Conservation (phyloP, 73 alveolate species). For the Vitrella brassicaformis region DNA sequence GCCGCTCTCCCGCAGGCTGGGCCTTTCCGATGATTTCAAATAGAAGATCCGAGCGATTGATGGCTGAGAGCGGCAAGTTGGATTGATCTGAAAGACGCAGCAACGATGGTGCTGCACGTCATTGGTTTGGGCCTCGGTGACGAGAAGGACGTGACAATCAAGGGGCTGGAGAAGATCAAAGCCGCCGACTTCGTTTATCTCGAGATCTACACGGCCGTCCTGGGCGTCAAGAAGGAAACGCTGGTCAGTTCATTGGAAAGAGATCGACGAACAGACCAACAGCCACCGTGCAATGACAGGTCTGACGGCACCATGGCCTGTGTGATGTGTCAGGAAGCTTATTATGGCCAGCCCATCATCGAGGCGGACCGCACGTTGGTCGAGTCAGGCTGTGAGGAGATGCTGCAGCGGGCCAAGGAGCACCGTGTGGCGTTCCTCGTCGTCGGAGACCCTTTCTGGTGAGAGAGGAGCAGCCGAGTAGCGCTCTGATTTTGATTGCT, state of each 20-base stretch:
- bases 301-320: no score
- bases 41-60: no score
- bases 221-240: slow-evolving; percentile 59
- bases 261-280: no score
- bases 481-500: no score
- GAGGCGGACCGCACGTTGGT: slow-evolving; percentile 92
- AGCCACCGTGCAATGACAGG: no score
- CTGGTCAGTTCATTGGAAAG: no score
- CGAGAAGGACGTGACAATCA: slow-evolving; percentile 79
- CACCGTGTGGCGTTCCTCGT: slow-evolving; percentile 74
- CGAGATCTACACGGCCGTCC: slow-evolving; percentile 86
- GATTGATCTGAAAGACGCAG: no score
- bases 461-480: no score
- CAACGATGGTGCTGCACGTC: slow-evolving; percentile 85
- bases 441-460: slow-evolving; percentile 94
- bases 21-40: no score
- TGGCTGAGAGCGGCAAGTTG: no score
- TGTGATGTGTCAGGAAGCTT: slow-evolving; percentile 64
- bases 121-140: slow-evolving; percentile 90
- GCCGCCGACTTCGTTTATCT: slow-evolving; percentile 64
- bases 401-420: slow-evolving; percentile 69
- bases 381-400: slow-evolving; percentile 78
- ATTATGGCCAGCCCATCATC: slow-evolving; percentile 69
- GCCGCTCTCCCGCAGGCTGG: no score
- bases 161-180: slow-evolving; percentile 77